These are phyloP conservation scores for Nephelium lappaceum DNA, from an alignment of 345 rosid genomes.

Conservation along the genomic window DNA sequence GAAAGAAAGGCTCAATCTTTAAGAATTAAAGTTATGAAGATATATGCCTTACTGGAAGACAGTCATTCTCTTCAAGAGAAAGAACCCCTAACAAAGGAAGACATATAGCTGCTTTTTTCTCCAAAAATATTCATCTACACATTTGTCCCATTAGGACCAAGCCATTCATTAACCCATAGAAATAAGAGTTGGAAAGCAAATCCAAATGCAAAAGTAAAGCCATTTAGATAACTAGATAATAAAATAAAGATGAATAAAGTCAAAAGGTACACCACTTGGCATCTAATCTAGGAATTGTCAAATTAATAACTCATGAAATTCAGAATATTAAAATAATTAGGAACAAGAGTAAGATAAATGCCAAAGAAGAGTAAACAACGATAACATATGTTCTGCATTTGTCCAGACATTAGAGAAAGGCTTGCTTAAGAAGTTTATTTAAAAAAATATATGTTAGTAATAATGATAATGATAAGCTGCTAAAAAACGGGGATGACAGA, in stretches of 20 bases:
- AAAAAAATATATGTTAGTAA: neutral
- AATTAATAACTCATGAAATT: neutral
- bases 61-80: neutral
- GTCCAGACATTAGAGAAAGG: neutral
- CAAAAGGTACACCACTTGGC: neutral
- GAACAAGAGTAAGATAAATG: neutral
- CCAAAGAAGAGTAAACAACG: neutral
- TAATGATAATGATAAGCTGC: neutral
- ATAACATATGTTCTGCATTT: neutral
- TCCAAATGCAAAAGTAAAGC: neutral
- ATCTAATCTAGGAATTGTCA: neutral
- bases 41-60: neutral
- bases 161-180: neutral
- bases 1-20: neutral
- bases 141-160: neutral
- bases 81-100: slow-evolving; percentile 2
- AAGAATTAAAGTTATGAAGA: slow-evolving; percentile 2
- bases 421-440: neutral
- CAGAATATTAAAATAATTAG: neutral
- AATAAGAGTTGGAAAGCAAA: neutral
- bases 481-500: neutral
- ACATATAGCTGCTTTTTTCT: neutral
- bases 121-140: neutral
- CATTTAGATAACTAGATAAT: neutral
- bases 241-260: neutral